These are phyloP conservation scores for Nematocida sp. DNA, from an alignment of 371 early-diverging fungal species.

Conservation along the genomic window DNA sequence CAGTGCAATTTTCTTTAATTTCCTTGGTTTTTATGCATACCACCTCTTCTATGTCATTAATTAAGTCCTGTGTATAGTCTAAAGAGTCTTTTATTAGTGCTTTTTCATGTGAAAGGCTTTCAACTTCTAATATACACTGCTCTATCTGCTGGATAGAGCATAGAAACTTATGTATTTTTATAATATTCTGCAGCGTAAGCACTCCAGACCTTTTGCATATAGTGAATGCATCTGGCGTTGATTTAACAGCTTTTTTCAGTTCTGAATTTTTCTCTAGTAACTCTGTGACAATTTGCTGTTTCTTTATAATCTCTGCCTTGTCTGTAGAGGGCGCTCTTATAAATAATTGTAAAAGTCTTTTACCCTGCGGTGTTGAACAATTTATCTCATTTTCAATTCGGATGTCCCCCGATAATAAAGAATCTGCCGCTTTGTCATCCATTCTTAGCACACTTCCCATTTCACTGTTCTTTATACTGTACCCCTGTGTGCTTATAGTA, in stretches of 20 bases:
- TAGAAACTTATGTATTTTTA: conserved; percentile 55
- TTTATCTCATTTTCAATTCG: conserved; percentile 48
- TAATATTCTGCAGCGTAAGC: conserved; percentile 57
- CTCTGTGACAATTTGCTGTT: conserved; percentile 61
- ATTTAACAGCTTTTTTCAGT: conserved; percentile 26
- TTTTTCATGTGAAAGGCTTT: not conserved
- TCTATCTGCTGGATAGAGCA: not conserved
- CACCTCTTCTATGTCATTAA: conserved; percentile 49
- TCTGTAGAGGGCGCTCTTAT: conserved; percentile 59
- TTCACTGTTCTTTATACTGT: conserved; percentile 26
- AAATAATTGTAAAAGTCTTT: conserved; percentile 64
- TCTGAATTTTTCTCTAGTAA: not conserved
- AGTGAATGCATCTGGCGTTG: conserved; percentile 62
- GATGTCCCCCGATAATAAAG: conserved; percentile 47
- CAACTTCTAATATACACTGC: not conserved
- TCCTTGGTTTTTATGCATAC: conserved; percentile 55
- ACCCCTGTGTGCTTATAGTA: conserved; percentile 22
- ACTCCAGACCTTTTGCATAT: conserved; percentile 55
- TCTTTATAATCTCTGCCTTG: conserved; percentile 64
- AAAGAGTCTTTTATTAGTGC: conserved; percentile 19
- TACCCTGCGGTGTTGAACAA: conserved; percentile 66
- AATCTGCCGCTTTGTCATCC: conserved; percentile 15
- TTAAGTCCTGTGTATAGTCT: conserved; percentile 15
- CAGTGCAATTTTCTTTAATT: conserved; percentile 23
- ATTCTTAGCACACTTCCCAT: conserved; percentile 30